Evolutionary conservation across 495 filamentous ascomycete species (phyloP).

Genomic region (Aspergillus asperescens): DNA sequence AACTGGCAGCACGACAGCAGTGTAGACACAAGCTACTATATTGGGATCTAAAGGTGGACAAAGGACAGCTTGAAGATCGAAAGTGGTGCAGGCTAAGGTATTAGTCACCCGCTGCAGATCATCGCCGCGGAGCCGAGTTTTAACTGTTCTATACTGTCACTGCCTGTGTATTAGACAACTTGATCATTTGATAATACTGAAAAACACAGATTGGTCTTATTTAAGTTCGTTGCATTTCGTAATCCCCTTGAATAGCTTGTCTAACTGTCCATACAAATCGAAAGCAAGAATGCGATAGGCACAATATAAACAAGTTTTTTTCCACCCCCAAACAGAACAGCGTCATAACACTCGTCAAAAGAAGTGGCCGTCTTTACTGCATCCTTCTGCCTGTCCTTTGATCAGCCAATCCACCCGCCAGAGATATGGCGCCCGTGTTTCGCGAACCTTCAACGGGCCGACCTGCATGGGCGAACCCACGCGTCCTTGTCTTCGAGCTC

Average conservation of each 20-base stretch:
- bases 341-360: conserved; percentile 38
- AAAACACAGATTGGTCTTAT: conserved; percentile 1
- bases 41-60: conserved; percentile 22
- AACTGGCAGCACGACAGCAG: conserved; percentile 23
- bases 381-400: conserved; percentile 14
- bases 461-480: conserved; percentile 6
- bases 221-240: conserved; percentile 22
- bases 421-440: conserved; percentile 7
- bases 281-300: conserved; percentile 20
- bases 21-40: conserved; percentile 22
- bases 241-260: conserved; percentile 23
- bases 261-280: conserved; percentile 34
- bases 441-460: conserved; percentile 8
- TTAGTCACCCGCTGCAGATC: conserved; percentile 6
- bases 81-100: background rate
- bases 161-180: too few species aligned
- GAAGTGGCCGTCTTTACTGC: conserved; percentile 28
- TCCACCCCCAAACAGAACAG: conserved; percentile 27
- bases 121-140: background rate
- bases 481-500: conserved; percentile 2
- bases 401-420: conserved; percentile 13
- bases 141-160: too few species aligned
- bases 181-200: too few species aligned
- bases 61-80: conserved; percentile 1
- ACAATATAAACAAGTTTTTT: conserved; percentile 23